These are phyloP conservation scores for Lactifluus hygrophoroides DNA, from an alignment of 768 basidiomycete species.

Conservation along the genomic window DNA sequence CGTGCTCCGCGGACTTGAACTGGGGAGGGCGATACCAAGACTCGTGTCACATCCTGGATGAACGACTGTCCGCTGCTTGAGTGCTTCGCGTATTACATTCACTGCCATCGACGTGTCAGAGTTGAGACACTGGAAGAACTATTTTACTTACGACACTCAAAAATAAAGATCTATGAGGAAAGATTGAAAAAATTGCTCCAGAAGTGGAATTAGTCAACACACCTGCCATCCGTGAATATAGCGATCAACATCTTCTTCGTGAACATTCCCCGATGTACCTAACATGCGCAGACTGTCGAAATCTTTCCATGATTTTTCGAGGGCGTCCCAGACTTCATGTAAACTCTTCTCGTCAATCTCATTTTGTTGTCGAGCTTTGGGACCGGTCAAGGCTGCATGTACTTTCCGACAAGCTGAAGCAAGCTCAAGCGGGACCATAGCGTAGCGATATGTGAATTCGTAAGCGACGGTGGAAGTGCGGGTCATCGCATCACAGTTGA, in stretches of 20 bases:
- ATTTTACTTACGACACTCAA: constrained; percentile 69
- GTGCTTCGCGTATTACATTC: constrained; percentile 78
- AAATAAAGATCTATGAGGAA: constrained; percentile 65
- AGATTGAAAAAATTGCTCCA: constrained; percentile 10
- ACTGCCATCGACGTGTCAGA: constrained; percentile 33
- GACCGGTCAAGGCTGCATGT: constrained; percentile 71
- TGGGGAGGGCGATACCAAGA: constrained; percentile 18
- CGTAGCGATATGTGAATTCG: constrained; percentile 47
- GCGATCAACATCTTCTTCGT: constrained; percentile 47
- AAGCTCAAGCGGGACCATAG: constrained; percentile 65
- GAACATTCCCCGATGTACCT: constrained; percentile 32
- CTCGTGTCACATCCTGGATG: constrained; percentile 19
- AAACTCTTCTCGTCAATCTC: constrained; percentile 54
- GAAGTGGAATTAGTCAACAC: constrained; percentile 21
- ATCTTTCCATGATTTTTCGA: constrained; percentile 79
- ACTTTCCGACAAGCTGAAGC: constrained; percentile 71
- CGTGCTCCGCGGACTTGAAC: constrained; percentile 20
- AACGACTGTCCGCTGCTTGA: constrained; percentile 49
- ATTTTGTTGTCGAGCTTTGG: constrained; percentile 55
- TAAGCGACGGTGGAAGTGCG: constrained; percentile 35
- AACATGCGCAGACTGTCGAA: constrained; percentile 56
- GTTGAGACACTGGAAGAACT: constrained; percentile 11
- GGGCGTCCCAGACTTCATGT: constrained; percentile 74
- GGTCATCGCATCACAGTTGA: constrained; percentile 23
- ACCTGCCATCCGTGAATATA: constrained; percentile 88